phyloP scores from a whole-genome alignment of 345 rosid genomes.

The Populus pruinosa region DNA sequence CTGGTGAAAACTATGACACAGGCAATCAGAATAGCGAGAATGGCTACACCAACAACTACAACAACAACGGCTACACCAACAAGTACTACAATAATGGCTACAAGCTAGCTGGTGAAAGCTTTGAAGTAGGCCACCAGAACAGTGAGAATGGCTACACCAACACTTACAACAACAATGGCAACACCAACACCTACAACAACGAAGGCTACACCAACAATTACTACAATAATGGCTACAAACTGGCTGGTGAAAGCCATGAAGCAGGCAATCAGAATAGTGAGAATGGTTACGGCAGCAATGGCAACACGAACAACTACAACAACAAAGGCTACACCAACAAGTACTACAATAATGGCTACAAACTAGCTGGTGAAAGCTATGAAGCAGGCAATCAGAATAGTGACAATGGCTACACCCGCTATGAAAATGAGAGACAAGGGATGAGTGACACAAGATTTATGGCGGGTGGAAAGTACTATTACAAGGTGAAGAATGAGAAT shows the following conservation, averaged over 20 bases:
- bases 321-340: constrained; percentile 10
- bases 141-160: background rate
- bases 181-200: constrained; percentile 11
- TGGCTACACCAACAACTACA: constrained; percentile 15
- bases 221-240: background rate
- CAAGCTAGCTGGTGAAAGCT: background rate
- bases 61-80: constrained; percentile 7
- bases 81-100: constrained; percentile 16
- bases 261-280: too few relatives aligned
- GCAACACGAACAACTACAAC: constrained; percentile 16
- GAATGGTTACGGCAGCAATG: background rate
- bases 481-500: constrained; percentile 23
- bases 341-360: constrained; percentile 13
- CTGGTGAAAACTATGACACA: background rate
- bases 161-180: constrained; percentile 4
- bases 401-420: constrained; percentile 12
- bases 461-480: constrained; percentile 45
- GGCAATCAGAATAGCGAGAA: background rate
- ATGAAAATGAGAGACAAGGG: constrained; percentile 15
- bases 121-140: background rate
- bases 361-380: background rate
- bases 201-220: constrained; percentile 4
- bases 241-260: too few relatives aligned
- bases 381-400: background rate
- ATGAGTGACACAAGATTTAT: constrained; percentile 46